Percentiles rank a stretch among this genome's conserved stretches.
These are phyloP conservation scores for Phaeosphaeriaceae sp. DNA, from an alignment of 2,329 filamentous ascomycete genomes.

Conservation along the genomic window DNA sequence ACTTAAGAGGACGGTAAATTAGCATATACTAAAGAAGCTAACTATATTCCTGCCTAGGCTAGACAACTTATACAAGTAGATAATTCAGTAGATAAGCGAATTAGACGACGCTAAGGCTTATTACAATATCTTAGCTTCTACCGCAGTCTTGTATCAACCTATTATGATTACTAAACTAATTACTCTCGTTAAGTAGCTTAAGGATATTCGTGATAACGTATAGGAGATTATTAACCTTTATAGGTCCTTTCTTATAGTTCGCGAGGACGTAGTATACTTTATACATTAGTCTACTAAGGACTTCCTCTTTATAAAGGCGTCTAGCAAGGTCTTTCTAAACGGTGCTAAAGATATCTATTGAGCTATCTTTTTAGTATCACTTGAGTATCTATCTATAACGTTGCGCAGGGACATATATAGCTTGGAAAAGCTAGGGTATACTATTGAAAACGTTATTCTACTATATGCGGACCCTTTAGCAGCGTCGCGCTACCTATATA, in stretches of 20 bases:
- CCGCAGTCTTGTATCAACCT: slow-evolving; percentile 22
- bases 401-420: slow-evolving; percentile 20
- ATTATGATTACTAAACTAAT: neutral
- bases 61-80: slow-evolving; percentile 47
- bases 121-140: slow-evolving; percentile 42
- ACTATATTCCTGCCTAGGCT: slow-evolving; percentile 41
- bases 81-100: slow-evolving; percentile 44
- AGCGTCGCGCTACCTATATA: slow-evolving; percentile 30
- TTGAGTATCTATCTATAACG: slow-evolving; percentile 23
- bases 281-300: slow-evolving; percentile 52
- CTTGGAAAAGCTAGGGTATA: slow-evolving; percentile 9
- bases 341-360: neutral
- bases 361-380: neutral
- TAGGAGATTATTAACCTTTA: slow-evolving; percentile 26
- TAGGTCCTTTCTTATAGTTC: slow-evolving; percentile 50
- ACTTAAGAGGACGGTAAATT: slow-evolving; percentile 30
- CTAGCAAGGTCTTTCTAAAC: neutral
- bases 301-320: slow-evolving; percentile 44
- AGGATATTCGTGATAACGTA: neutral
- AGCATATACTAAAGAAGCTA: slow-evolving; percentile 17
- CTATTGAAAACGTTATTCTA: slow-evolving; percentile 21
- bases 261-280: slow-evolving; percentile 16
- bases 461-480: slow-evolving; percentile 33
- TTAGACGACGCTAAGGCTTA: slow-evolving; percentile 28
- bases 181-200: slow-evolving; percentile 7